Evolutionary conservation across 75 land plant genomes (phyloP), one percentile per base, ranked within the genome.

Genomic region (Pinus taeda): DNA sequence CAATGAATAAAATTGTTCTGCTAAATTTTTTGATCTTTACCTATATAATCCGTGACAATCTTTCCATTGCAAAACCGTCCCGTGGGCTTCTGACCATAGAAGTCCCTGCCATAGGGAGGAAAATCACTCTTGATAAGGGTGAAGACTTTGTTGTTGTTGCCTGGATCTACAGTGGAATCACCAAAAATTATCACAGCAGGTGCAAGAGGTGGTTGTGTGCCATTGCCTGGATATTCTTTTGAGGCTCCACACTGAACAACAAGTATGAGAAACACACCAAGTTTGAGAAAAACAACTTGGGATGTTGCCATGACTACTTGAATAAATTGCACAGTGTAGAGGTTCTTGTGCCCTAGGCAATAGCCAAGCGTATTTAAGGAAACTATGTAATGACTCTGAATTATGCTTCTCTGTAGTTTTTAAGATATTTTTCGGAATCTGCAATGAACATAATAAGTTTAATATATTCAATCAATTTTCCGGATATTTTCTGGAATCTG

Each of bases 1-100:
- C 13, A 20, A 76, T 6, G n/a, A n/a, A n/a, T n/a, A 30, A 30
- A 30, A 30, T 30, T 30, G n/a, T n/a, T 62, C 21, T 18, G n/a
- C 0, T 6, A 37, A 60, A 0, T 4, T 65, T 18, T 36, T 17
- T 11, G 1, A 49, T n/a, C 12, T 81, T 81, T 76, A 83, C 85
- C 82, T 26, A 83, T 80, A n/a, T 75, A 37, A 53, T 83, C 85
- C 18, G 85, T 64, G 39, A 83, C 66, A 58, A 83, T 83, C 22
- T 75, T 74, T n/a, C 85, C 85, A 45, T 83, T 83, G 74, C 78
- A 81, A 59, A 83, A 83, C 42, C 85, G 69, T 7, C 85, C 85
- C 4, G 84, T 82, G 60, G 84, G 55, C 8, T 57, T 72, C n/a
- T 63, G 45, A 65, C 42, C 71, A 11, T n/a, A 49, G 65, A 77